Evolutionary conservation across 2,329 filamentous ascomycete genomes (phyloP).

Genomic region (Arthrobotrys iridis): DNA sequence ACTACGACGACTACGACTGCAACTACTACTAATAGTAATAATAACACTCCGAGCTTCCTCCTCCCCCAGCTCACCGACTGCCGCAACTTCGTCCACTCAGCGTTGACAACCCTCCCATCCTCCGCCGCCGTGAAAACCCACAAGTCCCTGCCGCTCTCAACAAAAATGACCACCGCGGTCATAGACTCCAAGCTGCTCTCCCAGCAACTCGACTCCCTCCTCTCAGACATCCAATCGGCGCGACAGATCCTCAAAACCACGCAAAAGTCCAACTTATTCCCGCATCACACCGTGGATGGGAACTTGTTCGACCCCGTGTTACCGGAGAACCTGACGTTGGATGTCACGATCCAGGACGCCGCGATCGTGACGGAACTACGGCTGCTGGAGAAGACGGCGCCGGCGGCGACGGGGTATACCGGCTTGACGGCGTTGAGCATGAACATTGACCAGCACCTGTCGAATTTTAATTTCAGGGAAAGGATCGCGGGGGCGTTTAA

Average conservation of each 20-base stretch:
- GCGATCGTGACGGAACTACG: constrained; percentile 76
- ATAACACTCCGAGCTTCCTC: constrained; percentile 57
- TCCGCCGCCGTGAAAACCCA: constrained; percentile 57
- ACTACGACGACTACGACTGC: constrained; percentile 61
- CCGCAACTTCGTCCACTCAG: constrained; percentile 55
- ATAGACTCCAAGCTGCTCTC: constrained; percentile 61
- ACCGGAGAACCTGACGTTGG: constrained; percentile 76
- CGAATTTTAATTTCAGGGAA: constrained; percentile 55
- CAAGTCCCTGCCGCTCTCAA: constrained; percentile 64
- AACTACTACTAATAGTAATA: not conserved
- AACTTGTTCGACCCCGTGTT: constrained; percentile 71
- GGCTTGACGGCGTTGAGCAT: constrained; percentile 25
- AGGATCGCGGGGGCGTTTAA: constrained; percentile 56
- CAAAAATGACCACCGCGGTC: constrained; percentile 64
- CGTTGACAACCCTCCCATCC: constrained; percentile 50
- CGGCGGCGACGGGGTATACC: constrained; percentile 19
- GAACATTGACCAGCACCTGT: constrained; percentile 39
- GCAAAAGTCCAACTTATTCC: constrained; percentile 59
- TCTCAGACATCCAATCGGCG: constrained; percentile 32
- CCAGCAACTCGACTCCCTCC: constrained; percentile 27
- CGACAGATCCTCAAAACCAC: constrained; percentile 54
- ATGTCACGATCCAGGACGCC: constrained; percentile 75
- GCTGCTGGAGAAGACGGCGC: constrained; percentile 69
- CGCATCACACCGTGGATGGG: constrained; percentile 57
- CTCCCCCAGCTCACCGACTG: constrained; percentile 57